Percentiles rank a stretch among this genome's conserved stretches.
phyloP scores from a whole-genome alignment of 2,329 filamentous ascomycete species.

The Corinectria fuckeliana region DNA sequence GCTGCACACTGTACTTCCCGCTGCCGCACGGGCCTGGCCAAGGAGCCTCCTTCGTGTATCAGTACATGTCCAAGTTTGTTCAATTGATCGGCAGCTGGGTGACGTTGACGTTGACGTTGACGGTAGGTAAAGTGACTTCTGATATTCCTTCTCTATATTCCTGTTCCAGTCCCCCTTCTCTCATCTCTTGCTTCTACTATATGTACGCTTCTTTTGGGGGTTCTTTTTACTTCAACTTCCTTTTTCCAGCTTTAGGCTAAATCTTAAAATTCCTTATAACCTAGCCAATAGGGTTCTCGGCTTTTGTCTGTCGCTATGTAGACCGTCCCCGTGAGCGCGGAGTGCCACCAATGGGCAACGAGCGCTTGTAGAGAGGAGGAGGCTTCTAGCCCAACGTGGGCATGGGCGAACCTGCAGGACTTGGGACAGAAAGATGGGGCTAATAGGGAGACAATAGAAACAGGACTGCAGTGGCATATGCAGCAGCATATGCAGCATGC shows the following conservation, averaged over 20 bases:
- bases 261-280: constrained; percentile 21
- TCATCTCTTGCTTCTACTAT: constrained; percentile 8
- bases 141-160: not conserved
- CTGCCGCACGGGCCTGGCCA: not conserved
- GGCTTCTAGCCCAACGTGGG: constrained; percentile 2
- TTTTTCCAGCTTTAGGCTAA: constrained; percentile 32
- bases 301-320: constrained; percentile 1
- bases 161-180: not conserved
- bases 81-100: not conserved
- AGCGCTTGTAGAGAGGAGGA: constrained; percentile 35
- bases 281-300: constrained; percentile 26
- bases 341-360: constrained; percentile 28
- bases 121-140: not conserved
- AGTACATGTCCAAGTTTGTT: not conserved
- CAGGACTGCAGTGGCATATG: constrained; percentile 5
- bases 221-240: not conserved
- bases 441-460: not conserved
- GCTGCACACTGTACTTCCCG: not conserved
- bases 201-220: not conserved
- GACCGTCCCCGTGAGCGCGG: constrained; percentile 24
- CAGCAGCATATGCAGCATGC: constrained; percentile 1
- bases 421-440: not conserved
- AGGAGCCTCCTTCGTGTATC: not conserved
- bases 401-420: not conserved
- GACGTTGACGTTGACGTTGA: not conserved